These are phyloP conservation scores for Fusarium azukiicola DNA, from an alignment of 2,329 filamentous ascomycete species.

Conservation along the genomic window DNA sequence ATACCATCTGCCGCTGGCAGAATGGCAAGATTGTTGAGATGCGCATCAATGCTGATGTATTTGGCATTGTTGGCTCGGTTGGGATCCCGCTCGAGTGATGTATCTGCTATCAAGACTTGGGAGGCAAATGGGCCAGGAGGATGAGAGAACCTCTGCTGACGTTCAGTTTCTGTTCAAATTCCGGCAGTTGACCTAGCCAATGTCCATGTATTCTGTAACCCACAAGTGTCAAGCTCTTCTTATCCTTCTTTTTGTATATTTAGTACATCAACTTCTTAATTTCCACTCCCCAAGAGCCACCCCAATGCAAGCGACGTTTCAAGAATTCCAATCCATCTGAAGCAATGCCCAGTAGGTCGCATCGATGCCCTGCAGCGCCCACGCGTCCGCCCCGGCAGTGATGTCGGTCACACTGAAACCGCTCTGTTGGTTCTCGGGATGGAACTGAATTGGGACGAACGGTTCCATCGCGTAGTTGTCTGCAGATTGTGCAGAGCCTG, in stretches of 20 bases:
- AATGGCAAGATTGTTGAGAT: conserved; percentile 9
- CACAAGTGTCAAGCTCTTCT: no score
- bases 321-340: neutral
- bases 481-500: no score
- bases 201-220: no score
- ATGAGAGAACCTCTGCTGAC: neutral
- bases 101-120: no score
- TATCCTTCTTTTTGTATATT: neutral
- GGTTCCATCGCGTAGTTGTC: neutral
- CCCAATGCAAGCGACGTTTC: neutral
- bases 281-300: neutral
- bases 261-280: neutral
- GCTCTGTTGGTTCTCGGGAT: neutral
- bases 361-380: neutral
- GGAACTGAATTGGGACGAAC: neutral
- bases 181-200: no score
- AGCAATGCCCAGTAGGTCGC: neutral
- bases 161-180: neutral
- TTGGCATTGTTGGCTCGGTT: neutral
- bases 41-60: conserved; percentile 3
- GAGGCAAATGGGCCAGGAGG: no score
- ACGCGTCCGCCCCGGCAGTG: neutral
- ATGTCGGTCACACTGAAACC: neutral
- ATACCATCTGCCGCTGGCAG: conserved; percentile 18
- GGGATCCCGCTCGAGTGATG: neutral